Evolutionary conservation across 169 alveolate genomes (phyloP).

Genomic region (Perkinsus marinus): DNA sequence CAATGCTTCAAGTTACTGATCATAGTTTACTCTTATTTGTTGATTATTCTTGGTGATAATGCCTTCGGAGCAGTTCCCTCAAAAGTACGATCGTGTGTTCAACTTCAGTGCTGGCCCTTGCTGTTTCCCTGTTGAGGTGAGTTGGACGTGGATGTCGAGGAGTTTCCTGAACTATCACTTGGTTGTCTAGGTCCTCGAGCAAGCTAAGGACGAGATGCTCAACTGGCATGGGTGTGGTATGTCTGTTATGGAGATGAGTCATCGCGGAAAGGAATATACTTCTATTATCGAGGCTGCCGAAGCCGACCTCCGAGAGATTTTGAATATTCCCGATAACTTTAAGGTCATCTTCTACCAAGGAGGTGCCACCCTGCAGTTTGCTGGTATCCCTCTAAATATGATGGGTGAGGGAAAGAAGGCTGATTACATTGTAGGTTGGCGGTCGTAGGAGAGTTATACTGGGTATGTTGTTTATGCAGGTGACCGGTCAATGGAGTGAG

Average conservation of each 20-base stretch:
- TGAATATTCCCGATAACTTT: slow-evolving; percentile 22
- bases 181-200: slow-evolving; percentile 31
- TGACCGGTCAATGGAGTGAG: no score
- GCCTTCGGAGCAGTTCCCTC: background rate
- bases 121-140: background rate
- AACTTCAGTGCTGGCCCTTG: slow-evolving; percentile 50
- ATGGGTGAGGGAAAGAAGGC: no score
- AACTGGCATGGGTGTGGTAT: slow-evolving; percentile 41
- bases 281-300: slow-evolving; percentile 10
- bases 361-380: no score
- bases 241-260: slow-evolving; percentile 41
- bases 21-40: no score
- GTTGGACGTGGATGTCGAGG: background rate
- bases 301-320: slow-evolving; percentile 13
- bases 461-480: no score
- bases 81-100: slow-evolving; percentile 7
- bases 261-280: slow-evolving; percentile 30
- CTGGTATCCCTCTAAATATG: no score
- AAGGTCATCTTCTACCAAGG: slow-evolving; percentile 14
- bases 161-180: background rate
- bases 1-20: no score
- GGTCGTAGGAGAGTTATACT: no score
- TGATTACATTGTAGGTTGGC: no score
- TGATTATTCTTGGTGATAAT: background rate
- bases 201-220: slow-evolving; percentile 31